A percentile compares a stretch with the other conserved stretches of the same genome.
Evolutionary conservation across 148 eudicot species (phyloP).

Genomic region (Fagopyrum tataricum): DNA sequence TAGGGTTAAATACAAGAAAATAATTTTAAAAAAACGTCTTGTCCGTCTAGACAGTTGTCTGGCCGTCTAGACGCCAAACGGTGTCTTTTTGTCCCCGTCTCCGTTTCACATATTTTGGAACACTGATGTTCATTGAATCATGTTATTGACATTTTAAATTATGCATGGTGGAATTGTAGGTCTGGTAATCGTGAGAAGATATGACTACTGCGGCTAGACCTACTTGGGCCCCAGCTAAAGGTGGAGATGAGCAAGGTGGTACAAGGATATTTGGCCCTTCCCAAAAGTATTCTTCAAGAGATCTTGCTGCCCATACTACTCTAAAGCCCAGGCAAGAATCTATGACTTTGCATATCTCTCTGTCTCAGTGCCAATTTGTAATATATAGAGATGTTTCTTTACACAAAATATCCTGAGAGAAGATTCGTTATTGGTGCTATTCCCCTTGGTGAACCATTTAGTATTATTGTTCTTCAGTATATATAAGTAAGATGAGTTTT

Average conservation of each 20-base stretch:
- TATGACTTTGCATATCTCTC: slow-evolving; percentile 10
- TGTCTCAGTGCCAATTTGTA: neutral
- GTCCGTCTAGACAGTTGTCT: too few species aligned
- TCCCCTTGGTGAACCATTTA: neutral
- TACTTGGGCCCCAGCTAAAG: slow-evolving; percentile 99
- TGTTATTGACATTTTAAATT: neutral
- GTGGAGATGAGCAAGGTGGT: slow-evolving; percentile 98
- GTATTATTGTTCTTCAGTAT: neutral
- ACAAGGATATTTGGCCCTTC: slow-evolving; percentile 94
- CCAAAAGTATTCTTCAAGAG: slow-evolving; percentile 94
- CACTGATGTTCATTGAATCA: neutral
- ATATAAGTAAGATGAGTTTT: neutral
- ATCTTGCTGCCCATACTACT: slow-evolving; percentile 85
- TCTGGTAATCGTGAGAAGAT: slow-evolving; percentile 13
- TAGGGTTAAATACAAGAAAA: too few species aligned
- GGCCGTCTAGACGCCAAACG: too few species aligned
- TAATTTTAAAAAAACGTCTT: too few species aligned
- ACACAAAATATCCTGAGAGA: neutral
- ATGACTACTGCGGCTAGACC: slow-evolving; percentile 99
- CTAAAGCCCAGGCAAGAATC: slow-evolving; percentile 66
- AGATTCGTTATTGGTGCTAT: neutral
- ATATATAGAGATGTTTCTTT: neutral
- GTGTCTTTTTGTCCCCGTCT: too few species aligned
- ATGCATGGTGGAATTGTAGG: slow-evolving; percentile 6
- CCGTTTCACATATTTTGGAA: too few species aligned